These are phyloP conservation scores for Sugiyamaella marilandica DNA, from an alignment of 805 yeast genomes.

Conservation along the genomic window DNA sequence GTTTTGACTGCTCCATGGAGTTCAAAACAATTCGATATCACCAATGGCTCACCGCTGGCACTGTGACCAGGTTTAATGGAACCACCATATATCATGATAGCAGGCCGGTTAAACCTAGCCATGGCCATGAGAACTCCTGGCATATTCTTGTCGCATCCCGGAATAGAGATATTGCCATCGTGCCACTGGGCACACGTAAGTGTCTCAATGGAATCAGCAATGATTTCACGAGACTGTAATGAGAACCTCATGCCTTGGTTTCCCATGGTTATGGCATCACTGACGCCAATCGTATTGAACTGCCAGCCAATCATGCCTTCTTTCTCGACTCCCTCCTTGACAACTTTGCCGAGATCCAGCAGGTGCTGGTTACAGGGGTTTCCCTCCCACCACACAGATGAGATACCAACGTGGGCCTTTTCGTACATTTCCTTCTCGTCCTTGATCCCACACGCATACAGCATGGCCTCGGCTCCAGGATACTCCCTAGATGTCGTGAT, in stretches of 20 bases:
- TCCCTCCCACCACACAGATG: conserved; percentile 98
- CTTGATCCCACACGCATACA: conserved; percentile 88
- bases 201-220: conserved; percentile 95
- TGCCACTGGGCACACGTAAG: conserved; percentile 93
- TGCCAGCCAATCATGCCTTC: conserved; percentile 94
- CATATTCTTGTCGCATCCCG: conserved; percentile 91
- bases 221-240: conserved; percentile 88
- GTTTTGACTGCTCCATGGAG: conserved; percentile 85
- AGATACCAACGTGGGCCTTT: conserved; percentile 92
- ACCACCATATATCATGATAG: conserved; percentile 86
- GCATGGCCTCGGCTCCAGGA: conserved; percentile 57
- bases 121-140: conserved; percentile 87
- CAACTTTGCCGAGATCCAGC: conserved; percentile 73
- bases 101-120: conserved; percentile 85
- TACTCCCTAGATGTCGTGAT: conserved; percentile 13
- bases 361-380: conserved; percentile 97
- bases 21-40: conserved; percentile 90
- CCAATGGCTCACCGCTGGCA: conserved; percentile 56
- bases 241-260: conserved; percentile 96
- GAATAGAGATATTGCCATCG: conserved; percentile 89
- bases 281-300: conserved; percentile 92
- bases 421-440: conserved; percentile 46
- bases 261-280: conserved; percentile 97
- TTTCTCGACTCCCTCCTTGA: conserved; percentile 70
- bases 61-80: conserved; percentile 76